A percentile compares a stretch with the other conserved stretches of the same genome.
These are phyloP conservation scores for Pseudozyma flocculosa DNA, from an alignment of 1,284 basidiomycete species.

Conservation along the genomic window DNA sequence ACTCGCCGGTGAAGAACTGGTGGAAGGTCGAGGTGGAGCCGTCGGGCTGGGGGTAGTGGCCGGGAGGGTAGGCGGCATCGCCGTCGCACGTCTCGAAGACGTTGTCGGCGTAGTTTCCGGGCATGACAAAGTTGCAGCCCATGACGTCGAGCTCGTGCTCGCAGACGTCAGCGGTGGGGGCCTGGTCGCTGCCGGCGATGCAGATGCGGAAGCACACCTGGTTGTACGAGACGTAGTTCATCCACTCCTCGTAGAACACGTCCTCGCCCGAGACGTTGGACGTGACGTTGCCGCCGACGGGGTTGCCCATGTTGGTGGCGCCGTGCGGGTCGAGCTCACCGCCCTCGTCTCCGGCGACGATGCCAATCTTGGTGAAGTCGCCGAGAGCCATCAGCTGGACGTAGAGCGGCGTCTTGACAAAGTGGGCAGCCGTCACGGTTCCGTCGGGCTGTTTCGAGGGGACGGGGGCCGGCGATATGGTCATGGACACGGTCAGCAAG, in stretches of 20 bases:
- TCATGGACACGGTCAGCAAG: too few species aligned
- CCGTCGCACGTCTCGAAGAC: slow-evolving; percentile 53
- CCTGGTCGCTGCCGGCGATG: slow-evolving; percentile 43
- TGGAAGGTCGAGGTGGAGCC: slow-evolving; percentile 50
- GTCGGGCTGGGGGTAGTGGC: slow-evolving; percentile 34
- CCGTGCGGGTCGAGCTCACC: slow-evolving; percentile 58
- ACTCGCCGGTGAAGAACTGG: slow-evolving; percentile 46
- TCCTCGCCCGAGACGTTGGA: slow-evolving; percentile 61
- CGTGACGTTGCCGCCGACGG: slow-evolving; percentile 63
- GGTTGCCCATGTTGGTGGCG: slow-evolving; percentile 60
- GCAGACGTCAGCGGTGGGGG: slow-evolving; percentile 42
- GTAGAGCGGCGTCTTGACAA: slow-evolving; percentile 55
- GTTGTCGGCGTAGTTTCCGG: slow-evolving; percentile 49
- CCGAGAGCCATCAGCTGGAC: slow-evolving; percentile 61
- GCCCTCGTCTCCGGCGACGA: slow-evolving; percentile 39
- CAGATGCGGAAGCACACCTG: slow-evolving; percentile 55
- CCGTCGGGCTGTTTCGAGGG: slow-evolving; percentile 42
- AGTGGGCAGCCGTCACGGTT: slow-evolving; percentile 52
- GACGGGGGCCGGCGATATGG: neutral
- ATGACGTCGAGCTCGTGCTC: slow-evolving; percentile 54
- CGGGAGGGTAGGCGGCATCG: slow-evolving; percentile 54
- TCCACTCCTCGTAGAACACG: slow-evolving; percentile 63
- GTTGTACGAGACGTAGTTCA: slow-evolving; percentile 55
- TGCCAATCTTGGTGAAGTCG: slow-evolving; percentile 55
- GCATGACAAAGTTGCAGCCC: slow-evolving; percentile 59